A percentile compares a stretch with the other conserved stretches of the same genome.
Conservation (phyloP, 2,329 filamentous ascomycete species). For the Calycina herbarum region DNA sequence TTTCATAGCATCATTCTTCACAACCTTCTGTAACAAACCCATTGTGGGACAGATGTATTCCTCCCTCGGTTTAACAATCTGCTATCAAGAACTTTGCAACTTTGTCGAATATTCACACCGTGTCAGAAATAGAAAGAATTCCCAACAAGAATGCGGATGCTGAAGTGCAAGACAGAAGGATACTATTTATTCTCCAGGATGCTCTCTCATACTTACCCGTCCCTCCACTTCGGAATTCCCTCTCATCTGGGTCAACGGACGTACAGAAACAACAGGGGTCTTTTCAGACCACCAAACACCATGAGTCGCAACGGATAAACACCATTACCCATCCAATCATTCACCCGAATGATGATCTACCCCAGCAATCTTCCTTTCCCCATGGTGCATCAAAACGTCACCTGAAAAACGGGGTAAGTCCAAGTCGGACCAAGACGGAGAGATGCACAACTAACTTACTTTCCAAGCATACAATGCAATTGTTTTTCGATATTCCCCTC, state of each 20-base stretch:
- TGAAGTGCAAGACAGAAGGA: background rate
- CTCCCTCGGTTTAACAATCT: background rate
- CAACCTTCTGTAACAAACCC: constrained; percentile 34
- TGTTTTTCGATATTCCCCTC: background rate
- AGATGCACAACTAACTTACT: constrained; percentile 4
- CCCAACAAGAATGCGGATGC: background rate
- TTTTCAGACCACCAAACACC: background rate
- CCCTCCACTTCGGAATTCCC: background rate
- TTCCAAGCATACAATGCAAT: background rate
- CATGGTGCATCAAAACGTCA: background rate
- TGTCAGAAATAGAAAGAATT: background rate
- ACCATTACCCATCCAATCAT: constrained; percentile 6
- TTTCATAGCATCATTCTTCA: constrained; percentile 69
- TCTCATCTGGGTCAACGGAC: background rate
- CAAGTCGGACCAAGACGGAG: constrained; percentile 7
- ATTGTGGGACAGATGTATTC: constrained; percentile 22
- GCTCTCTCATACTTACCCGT: background rate
- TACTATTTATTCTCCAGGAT: background rate
- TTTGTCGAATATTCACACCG: background rate
- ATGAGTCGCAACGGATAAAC: constrained; percentile 1
- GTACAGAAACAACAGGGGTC: background rate
- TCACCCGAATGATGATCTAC: background rate
- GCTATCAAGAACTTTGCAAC: background rate
- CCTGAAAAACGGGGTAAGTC: constrained; percentile 6
- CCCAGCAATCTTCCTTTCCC: background rate